Percentiles rank a stretch among this genome's conserved stretches.
phyloP scores from a whole-genome alignment of 2,329 filamentous ascomycete species.

The Paracoccidioides brasiliensis region DNA sequence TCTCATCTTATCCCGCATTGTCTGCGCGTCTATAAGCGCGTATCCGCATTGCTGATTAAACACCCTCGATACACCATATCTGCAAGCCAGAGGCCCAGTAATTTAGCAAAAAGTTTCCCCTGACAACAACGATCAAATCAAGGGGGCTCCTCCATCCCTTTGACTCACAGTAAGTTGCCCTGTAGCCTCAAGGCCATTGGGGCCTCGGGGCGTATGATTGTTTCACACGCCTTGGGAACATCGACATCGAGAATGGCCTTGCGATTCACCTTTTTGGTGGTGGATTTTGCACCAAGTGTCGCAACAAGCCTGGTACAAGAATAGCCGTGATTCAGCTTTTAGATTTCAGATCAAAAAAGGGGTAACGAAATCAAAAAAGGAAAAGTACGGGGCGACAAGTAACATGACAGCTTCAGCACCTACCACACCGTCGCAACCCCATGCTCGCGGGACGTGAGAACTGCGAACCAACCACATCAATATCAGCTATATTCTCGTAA shows the following conservation, averaged over 20 bases:
- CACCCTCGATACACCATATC: constrained; percentile 70
- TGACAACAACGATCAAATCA: not conserved
- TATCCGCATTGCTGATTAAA: constrained; percentile 81
- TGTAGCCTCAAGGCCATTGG: constrained; percentile 85
- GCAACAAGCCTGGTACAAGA: constrained; percentile 63
- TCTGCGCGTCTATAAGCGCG: constrained; percentile 66
- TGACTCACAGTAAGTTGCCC: constrained; percentile 61
- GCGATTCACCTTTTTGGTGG: constrained; percentile 59
- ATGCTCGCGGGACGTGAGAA: constrained; percentile 75
- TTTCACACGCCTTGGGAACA: constrained; percentile 72
- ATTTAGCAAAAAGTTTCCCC: constrained; percentile 9
- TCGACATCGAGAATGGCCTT: constrained; percentile 84
- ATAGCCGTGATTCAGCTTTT: not conserved
- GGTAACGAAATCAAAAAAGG: not conserved
- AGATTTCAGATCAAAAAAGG: not conserved
- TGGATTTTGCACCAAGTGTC: constrained; percentile 64
- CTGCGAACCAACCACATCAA: constrained; percentile 21
- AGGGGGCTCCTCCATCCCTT: not conserved
- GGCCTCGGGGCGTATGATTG: constrained; percentile 71
- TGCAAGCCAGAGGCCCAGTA: constrained; percentile 17
- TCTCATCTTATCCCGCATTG: constrained; percentile 59
- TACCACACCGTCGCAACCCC: constrained; percentile 93
- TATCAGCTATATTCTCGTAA: not conserved
- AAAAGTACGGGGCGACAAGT: too few species aligned
- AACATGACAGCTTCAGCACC: constrained; percentile 15